These are phyloP conservation scores for Lophiotrema nucula DNA, from an alignment of 495 filamentous ascomycete species.

Conservation along the genomic window DNA sequence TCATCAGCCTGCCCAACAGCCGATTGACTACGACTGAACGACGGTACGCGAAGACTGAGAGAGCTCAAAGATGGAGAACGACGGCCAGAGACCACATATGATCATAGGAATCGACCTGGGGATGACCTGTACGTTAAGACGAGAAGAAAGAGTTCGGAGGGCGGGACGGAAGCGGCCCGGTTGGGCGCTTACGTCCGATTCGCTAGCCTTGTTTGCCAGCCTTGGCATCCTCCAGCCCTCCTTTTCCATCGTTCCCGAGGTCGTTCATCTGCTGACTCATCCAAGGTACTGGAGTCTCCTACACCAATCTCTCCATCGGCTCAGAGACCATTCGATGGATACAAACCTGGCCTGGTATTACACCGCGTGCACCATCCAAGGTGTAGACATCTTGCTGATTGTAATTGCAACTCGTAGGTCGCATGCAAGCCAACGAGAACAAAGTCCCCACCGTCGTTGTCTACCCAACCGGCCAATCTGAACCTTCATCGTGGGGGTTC, in stretches of 20 bases:
- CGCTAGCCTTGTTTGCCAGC: background rate
- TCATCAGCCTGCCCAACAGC: conserved; percentile 12
- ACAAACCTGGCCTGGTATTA: conserved; percentile 64
- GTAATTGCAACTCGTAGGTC: too few relatives aligned
- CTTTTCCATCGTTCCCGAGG: conserved; percentile 1
- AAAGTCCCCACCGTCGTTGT: conserved; percentile 61
- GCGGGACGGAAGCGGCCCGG: too few relatives aligned
- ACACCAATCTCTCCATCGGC: conserved; percentile 43
- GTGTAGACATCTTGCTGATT: too few relatives aligned
- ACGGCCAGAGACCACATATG: conserved; percentile 55
- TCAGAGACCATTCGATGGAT: conserved; percentile 54
- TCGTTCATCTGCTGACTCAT: background rate
- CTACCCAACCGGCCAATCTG: conserved; percentile 43
- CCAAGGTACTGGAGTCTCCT: conserved; percentile 53
- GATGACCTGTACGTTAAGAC: conserved; percentile 53
- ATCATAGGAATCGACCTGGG: conserved; percentile 61
- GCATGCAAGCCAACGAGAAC: conserved; percentile 52
- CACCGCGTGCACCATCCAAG: too few relatives aligned
- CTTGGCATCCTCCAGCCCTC: background rate
- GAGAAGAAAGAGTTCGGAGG: background rate
- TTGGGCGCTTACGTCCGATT: too few relatives aligned
- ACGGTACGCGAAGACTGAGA: background rate
- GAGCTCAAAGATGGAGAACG: conserved; percentile 16
- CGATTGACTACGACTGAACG: background rate
- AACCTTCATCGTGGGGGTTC: conserved; percentile 56